Evolutionary conservation across 176 grass and related monocot genomes (phyloP).

Genomic region (Cenchrus americanus): DNA sequence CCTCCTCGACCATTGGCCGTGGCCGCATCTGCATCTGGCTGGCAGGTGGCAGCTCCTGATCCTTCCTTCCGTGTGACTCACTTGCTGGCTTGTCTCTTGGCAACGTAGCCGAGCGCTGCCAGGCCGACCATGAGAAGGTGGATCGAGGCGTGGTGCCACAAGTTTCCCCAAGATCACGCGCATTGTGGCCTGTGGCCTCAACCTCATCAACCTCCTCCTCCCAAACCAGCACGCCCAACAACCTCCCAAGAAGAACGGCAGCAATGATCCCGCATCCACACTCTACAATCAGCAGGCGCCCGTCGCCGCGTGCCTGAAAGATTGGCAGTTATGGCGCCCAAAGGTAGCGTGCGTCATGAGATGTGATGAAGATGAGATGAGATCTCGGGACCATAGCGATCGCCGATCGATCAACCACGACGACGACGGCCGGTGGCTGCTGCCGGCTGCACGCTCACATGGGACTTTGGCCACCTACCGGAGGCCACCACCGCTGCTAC

Average conservation of each 20-base stretch:
- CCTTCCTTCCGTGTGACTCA: too few species aligned
- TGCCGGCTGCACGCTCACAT: constrained; percentile 8
- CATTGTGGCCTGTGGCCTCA: too few species aligned
- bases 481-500: not conserved
- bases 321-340: not conserved
- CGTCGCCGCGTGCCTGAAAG: not conserved
- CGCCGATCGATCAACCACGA: not conserved
- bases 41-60: too few species aligned
- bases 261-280: constrained; percentile 35
- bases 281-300: not conserved
- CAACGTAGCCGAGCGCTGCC: too few species aligned
- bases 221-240: not conserved
- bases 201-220: not conserved
- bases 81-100: too few species aligned
- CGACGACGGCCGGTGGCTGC: not conserved
- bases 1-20: too few species aligned
- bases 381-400: not conserved
- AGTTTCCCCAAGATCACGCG: too few species aligned
- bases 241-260: not conserved
- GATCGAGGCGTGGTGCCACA: too few species aligned
- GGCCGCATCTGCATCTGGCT: too few species aligned
- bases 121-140: too few species aligned
- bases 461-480: not conserved
- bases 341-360: not conserved
- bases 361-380: not conserved